Evolutionary conservation across 73 alveolate genomes (phyloP).

Genomic region (Paramecium sexaurelia): DNA sequence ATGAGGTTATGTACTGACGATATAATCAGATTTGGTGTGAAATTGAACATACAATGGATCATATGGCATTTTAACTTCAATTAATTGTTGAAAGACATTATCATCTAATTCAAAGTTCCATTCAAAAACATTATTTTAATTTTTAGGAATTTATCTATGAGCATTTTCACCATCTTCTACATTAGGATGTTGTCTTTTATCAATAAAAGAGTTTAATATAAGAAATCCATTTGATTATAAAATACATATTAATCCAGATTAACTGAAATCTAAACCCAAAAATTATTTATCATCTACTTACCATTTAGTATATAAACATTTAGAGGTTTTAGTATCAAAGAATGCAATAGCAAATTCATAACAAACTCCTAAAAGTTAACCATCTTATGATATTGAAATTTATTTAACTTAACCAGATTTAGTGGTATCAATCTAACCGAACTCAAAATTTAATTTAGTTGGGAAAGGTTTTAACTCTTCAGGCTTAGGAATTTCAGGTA

Average conservation of each 20-base stretch:
- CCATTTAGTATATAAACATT: constrained; percentile 22
- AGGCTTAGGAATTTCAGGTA: constrained; percentile 98
- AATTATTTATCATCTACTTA: not conserved
- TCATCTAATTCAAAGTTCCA: constrained; percentile 58
- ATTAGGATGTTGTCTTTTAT: constrained; percentile 55
- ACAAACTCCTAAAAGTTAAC: constrained; percentile 68
- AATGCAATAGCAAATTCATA: constrained; percentile 65
- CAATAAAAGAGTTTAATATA: not conserved
- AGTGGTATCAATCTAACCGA: constrained; percentile 72
- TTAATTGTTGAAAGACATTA: not conserved
- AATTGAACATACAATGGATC: constrained; percentile 72
- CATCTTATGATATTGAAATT: constrained; percentile 55
- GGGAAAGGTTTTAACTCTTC: constrained; percentile 97
- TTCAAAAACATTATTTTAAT: not conserved
- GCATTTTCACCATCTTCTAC: constrained; percentile 18
- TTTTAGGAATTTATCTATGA: not conserved
- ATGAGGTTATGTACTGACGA: constrained; percentile 91
- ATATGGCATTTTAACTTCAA: constrained; percentile 57
- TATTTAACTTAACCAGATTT: constrained; percentile 69
- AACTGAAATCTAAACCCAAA: not conserved
- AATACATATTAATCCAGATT: constrained; percentile 3
- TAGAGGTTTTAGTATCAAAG: constrained; percentile 3
- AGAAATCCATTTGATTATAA: constrained; percentile 44
- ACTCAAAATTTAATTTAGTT: constrained; percentile 82
- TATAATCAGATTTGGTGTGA: constrained; percentile 96